Percentiles rank a stretch among this genome's conserved stretches.
Conservation (phyloP, 306 rosid genomes). For the Senna siamea region DNA sequence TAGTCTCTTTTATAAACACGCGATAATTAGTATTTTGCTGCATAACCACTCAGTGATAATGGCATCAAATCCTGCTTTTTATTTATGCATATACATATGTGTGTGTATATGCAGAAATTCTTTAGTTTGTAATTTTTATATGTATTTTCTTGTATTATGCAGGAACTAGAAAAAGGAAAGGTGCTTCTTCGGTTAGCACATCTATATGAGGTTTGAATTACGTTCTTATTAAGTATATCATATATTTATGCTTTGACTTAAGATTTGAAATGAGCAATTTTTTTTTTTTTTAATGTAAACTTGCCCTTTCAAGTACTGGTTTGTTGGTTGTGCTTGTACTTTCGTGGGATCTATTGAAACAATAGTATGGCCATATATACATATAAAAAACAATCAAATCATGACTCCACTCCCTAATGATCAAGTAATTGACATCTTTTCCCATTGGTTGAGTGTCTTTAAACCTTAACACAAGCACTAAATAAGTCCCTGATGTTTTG, state of each 20-base stretch:
- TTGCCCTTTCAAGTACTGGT: neutral
- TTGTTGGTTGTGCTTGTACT: neutral
- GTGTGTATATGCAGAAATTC: conserved; percentile 3
- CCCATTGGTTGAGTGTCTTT: no score
- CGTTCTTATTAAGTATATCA: conserved; percentile 24
- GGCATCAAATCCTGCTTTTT: neutral
- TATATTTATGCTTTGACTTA: neutral
- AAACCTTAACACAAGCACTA: no score
- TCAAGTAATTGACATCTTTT: no score
- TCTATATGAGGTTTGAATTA: conserved; percentile 66
- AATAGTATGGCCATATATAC: no score
- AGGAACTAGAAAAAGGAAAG: conserved; percentile 71
- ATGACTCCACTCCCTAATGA: no score
- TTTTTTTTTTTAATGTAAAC: neutral
- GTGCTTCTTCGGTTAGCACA: conserved; percentile 81
- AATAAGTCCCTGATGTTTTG: no score
- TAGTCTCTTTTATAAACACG: conserved; percentile 13
- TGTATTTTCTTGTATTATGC: conserved; percentile 37
- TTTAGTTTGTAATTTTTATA: neutral
- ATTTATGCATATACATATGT: neutral
- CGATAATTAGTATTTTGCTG: neutral
- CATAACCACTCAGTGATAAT: conserved; percentile 3
- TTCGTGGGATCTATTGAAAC: neutral
- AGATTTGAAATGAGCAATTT: conserved; percentile 12
- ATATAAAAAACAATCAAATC: no score